phyloP scores from a whole-genome alignment of 177 flowering plant genomes.

The Vitis hybrid region DNA sequence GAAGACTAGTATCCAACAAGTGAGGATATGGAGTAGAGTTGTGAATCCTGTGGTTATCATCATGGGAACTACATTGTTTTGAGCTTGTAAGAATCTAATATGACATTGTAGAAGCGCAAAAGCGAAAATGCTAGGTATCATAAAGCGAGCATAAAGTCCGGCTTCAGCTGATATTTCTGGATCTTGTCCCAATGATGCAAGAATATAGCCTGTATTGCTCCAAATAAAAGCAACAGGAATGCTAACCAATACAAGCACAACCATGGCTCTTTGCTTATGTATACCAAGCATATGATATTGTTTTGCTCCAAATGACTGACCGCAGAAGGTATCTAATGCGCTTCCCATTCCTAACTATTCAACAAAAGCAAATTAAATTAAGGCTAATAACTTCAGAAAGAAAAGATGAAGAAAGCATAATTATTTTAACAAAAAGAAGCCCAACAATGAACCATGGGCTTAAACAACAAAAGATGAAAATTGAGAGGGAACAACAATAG shows the following conservation, averaged over 20 bases:
- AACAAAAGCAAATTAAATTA: not conserved
- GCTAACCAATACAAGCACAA: constrained; percentile 20
- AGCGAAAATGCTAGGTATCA: constrained; percentile 19
- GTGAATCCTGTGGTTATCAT: constrained; percentile 12
- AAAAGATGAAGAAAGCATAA: too few species aligned
- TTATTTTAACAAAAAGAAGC: too few species aligned
- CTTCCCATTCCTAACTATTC: constrained; percentile 27
- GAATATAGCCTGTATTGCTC: constrained; percentile 17
- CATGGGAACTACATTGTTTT: constrained; percentile 24
- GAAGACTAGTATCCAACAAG: constrained; percentile 24
- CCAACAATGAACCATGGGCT: not conserved
- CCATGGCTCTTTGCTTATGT: constrained; percentile 23
- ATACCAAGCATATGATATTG: constrained; percentile 27
- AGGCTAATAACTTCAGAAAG: too few species aligned
- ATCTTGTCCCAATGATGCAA: constrained; percentile 19
- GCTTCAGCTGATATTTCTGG: constrained; percentile 5
- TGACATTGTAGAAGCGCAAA: constrained; percentile 21
- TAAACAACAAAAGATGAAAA: too few species aligned
- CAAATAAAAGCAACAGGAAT: constrained; percentile 20
- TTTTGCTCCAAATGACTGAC: constrained; percentile 29
- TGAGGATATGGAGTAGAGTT: constrained; percentile 5
- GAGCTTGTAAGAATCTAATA: constrained; percentile 22
- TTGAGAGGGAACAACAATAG: too few species aligned
- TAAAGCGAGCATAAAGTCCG: constrained; percentile 5
- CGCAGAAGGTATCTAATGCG: constrained; percentile 33